A percentile compares a stretch with the other conserved stretches of the same genome.
These are phyloP conservation scores for Exophiala viscosa DNA, from an alignment of 2,329 filamentous ascomycete species.

Conservation along the genomic window DNA sequence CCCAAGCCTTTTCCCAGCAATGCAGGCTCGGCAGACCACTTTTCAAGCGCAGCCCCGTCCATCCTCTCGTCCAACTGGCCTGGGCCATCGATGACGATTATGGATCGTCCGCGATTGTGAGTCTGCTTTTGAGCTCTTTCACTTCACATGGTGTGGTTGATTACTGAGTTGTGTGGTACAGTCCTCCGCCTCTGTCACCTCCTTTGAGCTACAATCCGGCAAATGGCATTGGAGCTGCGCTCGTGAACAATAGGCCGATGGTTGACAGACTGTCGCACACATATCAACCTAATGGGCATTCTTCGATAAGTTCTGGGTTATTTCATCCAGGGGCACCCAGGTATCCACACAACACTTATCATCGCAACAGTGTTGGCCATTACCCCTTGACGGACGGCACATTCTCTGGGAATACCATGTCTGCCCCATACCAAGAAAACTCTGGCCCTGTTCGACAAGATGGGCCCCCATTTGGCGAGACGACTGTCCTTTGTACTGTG, in stretches of 20 bases:
- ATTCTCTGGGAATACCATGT: conserved; percentile 18
- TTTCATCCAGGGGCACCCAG: conserved; percentile 11
- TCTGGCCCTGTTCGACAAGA: conserved; percentile 33
- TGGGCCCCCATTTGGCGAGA: conserved; percentile 44
- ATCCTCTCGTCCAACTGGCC: conserved; percentile 29
- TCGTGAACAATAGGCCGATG: conserved; percentile 40
- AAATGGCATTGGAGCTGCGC: conserved; percentile 18
- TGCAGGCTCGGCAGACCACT: conserved; percentile 23
- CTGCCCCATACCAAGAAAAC: conserved; percentile 13
- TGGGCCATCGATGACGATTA: conserved; percentile 17
- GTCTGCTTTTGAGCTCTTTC: conserved; percentile 19
- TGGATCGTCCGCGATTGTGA: conserved; percentile 38
- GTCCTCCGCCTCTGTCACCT: conserved; percentile 24
- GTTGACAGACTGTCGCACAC: conserved; percentile 32
- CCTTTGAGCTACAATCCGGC: conserved; percentile 18
- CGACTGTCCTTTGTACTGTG: conserved; percentile 35
- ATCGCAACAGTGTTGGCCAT: conserved; percentile 13
- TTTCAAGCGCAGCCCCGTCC: conserved; percentile 20
- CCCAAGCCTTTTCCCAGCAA: conserved; percentile 35
- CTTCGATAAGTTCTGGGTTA: conserved; percentile 15
- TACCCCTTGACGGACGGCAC: conserved; percentile 31
- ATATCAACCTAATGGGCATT: conserved; percentile 13
- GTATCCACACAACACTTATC: conserved; percentile 13
- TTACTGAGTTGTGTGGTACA: conserved; percentile 16
- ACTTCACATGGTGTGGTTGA: conserved; percentile 5